Conservation (phyloP, 1,139 yeast species). For the Scheffersomyces illinoinensis region DNA sequence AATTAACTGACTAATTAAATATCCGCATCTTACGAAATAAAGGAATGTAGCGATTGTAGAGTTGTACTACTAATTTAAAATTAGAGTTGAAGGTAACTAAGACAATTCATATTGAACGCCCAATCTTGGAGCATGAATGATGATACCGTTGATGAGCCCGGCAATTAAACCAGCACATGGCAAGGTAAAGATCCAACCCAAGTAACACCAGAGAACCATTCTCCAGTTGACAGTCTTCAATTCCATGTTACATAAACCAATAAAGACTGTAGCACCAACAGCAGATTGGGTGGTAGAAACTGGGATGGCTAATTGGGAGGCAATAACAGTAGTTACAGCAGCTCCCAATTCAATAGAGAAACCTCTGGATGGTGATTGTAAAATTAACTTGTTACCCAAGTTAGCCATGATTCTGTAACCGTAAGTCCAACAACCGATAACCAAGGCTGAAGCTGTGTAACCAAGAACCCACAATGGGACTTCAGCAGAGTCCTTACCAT, state of each 20-base stretch:
- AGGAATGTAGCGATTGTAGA: background rate
- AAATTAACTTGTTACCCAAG: conserved; percentile 73
- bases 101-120: conserved; percentile 34
- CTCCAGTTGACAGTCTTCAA: conserved; percentile 73
- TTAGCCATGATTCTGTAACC: conserved; percentile 73
- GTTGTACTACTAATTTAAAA: background rate
- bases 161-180: conserved; percentile 76
- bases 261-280: conserved; percentile 78
- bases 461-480: conserved; percentile 75
- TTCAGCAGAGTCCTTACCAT: no score
- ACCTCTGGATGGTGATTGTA: conserved; percentile 83
- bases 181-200: conserved; percentile 73
- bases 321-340: conserved; percentile 74
- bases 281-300: conserved; percentile 79
- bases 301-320: conserved; percentile 71
- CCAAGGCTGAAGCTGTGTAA: conserved; percentile 68
- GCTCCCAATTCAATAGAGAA: conserved; percentile 79
- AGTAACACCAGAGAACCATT: conserved; percentile 70
- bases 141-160: conserved; percentile 65
- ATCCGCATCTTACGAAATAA: background rate
- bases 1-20: no score
- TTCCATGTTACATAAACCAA: conserved; percentile 72
- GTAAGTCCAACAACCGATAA: conserved; percentile 70
- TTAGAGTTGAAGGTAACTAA: background rate
- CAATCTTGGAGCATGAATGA: conserved; percentile 63